Evolutionary conservation across 2,329 filamentous ascomycete genomes (phyloP).

Genomic region (Neofusicoccum sp.): DNA sequence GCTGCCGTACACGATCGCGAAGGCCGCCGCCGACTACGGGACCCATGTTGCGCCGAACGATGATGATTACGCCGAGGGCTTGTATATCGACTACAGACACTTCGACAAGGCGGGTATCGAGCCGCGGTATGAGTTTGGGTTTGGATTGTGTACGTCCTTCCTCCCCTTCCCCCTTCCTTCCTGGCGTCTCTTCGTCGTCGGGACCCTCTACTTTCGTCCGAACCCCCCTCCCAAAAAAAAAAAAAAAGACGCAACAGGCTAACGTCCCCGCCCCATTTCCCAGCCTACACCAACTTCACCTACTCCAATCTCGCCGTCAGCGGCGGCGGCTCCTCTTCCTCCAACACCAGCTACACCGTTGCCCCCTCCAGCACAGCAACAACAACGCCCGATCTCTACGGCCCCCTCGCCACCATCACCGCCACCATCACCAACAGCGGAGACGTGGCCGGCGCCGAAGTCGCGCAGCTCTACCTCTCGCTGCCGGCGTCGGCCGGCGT

Average conservation of each 20-base stretch:
- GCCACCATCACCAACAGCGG: slow-evolving; percentile 37
- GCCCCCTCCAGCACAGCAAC: slow-evolving; percentile 1
- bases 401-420: slow-evolving; percentile 35
- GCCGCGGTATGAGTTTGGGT: slow-evolving; percentile 47
- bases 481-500: slow-evolving; percentile 30
- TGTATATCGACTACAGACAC: slow-evolving; percentile 47
- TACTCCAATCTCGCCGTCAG: slow-evolving; percentile 34
- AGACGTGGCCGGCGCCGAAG: slow-evolving; percentile 35
- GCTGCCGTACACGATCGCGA: slow-evolving; percentile 52
- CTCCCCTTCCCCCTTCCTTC: background rate
- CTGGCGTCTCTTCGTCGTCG: too few relatives aligned
- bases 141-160: slow-evolving; percentile 36
- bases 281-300: slow-evolving; percentile 43
- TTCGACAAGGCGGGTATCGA: slow-evolving; percentile 43
- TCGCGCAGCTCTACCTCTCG: slow-evolving; percentile 39
- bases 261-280: background rate
- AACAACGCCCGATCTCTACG: slow-evolving; percentile 29
- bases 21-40: slow-evolving; percentile 33
- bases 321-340: slow-evolving; percentile 24
- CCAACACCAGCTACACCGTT: slow-evolving; percentile 28
- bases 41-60: slow-evolving; percentile 26
- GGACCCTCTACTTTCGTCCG: too few relatives aligned
- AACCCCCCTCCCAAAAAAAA: background rate
- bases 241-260: background rate
- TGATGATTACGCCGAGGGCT: slow-evolving; percentile 40